Evolutionary conservation across 805 yeast species (phyloP), one percentile per base, ranked within the genome.

Genomic region (Nakazawaea sp.): DNA sequence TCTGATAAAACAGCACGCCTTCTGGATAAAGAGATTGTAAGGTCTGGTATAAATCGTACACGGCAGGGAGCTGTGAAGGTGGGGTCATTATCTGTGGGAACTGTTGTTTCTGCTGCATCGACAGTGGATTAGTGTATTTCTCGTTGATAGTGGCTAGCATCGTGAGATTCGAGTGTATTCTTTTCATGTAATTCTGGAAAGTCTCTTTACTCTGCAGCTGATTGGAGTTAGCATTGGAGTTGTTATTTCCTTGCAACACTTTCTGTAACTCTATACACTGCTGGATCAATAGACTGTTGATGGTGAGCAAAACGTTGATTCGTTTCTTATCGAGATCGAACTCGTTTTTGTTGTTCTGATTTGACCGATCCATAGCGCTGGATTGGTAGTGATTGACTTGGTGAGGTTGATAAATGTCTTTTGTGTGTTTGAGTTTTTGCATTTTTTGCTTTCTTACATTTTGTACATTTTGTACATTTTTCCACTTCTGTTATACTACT

Each of bases 1-100:
- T 45, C 43, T 59, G 66, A 36, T 66, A 49, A 33, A 55, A 59
- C 38, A 62, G 68, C n/a, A 66, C 51, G 1, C 76, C 75, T 42
- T 74, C 79, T 0, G 78, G 78, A 43, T 73, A 75, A 26, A 75
- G 48, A 36, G 66, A 68, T 45, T 68, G 71, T 19, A 69, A 53
- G 33, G 61, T 57, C n/a, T 59, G 58, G 50, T 75, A 75, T 28
- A 68, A 60, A 27, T 62, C 68, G 35, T 58, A 56, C 30, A 75
- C 56, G 45, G 72, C 80, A 0, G 78, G 77, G 57, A 72, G 61
- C 31, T 72, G 78, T 3, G 65, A 65, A 6, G 80, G 80, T 4
- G 81, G 68, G 1, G 71, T 58, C 41, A 73, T 62, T 28, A 74
- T 69, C 21, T 68, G 63, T 2, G 81, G 81, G 38, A 66, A 66